These are phyloP conservation scores for Syncephalastrum racemosum DNA, from an alignment of 371 early-diverging fungal species.

Conservation along the genomic window DNA sequence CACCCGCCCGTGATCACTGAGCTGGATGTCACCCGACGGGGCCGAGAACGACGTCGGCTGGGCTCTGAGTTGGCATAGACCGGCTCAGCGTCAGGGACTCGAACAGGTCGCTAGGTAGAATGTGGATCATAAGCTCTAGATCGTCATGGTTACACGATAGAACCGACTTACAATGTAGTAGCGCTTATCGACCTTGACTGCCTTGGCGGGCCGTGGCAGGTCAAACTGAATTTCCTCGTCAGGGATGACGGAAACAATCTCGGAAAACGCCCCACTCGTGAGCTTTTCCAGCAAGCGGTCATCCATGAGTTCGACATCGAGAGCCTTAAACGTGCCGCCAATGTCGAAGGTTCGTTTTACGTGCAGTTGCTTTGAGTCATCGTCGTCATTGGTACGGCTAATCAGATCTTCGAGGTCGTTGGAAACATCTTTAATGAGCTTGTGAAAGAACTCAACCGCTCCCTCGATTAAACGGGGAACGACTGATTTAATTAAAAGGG, in stretches of 20 bases:
- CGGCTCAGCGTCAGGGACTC: too few relatives aligned
- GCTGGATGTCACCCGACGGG: too few relatives aligned
- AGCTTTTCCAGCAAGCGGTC: conserved; percentile 19
- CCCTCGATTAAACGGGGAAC: conserved; percentile 3
- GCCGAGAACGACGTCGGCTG: too few relatives aligned
- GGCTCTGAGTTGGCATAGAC: too few relatives aligned
- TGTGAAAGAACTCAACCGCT: conserved; percentile 20
- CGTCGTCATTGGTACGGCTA: conserved; percentile 4
- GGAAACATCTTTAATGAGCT: conserved; percentile 30
- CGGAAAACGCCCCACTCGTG: conserved; percentile 13
- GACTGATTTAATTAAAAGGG: not conserved
- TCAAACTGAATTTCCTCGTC: conserved; percentile 40
- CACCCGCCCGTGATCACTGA: too few relatives aligned
- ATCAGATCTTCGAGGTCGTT: conserved; percentile 19
- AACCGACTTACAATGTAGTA: conserved; percentile 20
- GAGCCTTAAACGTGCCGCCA: conserved; percentile 30
- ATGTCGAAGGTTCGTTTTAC: conserved; percentile 32
- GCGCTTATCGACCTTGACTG: conserved; percentile 18
- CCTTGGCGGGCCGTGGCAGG: conserved; percentile 19
- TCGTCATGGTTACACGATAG: not conserved
- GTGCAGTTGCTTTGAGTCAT: conserved; percentile 22
- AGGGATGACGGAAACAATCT: conserved; percentile 36
- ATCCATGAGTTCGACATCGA: conserved; percentile 30
- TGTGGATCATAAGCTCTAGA: not conserved
- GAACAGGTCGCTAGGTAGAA: conserved; percentile 8